These are phyloP conservation scores for Podospora conica DNA, from an alignment of 495 filamentous ascomycete species.

Conservation along the genomic window DNA sequence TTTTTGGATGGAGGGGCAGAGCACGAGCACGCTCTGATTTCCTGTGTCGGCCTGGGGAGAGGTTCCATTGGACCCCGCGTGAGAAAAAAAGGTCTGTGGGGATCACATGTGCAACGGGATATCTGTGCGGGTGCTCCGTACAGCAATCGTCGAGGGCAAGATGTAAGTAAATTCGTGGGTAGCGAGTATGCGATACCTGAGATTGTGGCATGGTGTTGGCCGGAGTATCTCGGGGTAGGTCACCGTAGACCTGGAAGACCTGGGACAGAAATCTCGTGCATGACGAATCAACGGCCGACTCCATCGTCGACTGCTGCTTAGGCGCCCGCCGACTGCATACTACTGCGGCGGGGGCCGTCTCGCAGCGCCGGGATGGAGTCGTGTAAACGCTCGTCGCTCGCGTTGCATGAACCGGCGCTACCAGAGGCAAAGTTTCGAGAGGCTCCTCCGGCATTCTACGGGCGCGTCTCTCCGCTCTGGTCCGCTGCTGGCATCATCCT, in stretches of 20 bases:
- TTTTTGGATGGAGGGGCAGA: neutral
- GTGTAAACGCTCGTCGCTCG: neutral
- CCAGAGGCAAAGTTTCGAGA: neutral
- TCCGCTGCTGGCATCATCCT: neutral
- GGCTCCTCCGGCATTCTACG: neutral
- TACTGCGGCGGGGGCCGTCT: neutral
- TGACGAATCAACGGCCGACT: neutral
- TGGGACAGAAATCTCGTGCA: neutral
- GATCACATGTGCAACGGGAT: neutral
- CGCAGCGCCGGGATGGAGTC: neutral
- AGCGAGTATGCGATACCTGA: neutral
- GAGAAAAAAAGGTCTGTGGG: neutral
- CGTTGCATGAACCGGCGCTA: neutral
- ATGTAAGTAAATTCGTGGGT: neutral
- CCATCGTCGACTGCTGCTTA: neutral
- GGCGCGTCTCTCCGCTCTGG: neutral
- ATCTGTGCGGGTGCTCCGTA: neutral
- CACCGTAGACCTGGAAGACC: neutral
- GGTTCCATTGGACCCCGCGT: neutral
- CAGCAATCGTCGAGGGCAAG: neutral
- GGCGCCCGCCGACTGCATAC: neutral
- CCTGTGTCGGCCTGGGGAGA: neutral
- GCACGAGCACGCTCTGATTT: neutral
- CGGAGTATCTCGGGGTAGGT: neutral
- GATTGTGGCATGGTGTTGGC: neutral